A percentile compares a stretch with the other conserved stretches of the same genome.
phyloP scores from a whole-genome alignment of 495 filamentous ascomycete species.

The Immersiella caudata region DNA sequence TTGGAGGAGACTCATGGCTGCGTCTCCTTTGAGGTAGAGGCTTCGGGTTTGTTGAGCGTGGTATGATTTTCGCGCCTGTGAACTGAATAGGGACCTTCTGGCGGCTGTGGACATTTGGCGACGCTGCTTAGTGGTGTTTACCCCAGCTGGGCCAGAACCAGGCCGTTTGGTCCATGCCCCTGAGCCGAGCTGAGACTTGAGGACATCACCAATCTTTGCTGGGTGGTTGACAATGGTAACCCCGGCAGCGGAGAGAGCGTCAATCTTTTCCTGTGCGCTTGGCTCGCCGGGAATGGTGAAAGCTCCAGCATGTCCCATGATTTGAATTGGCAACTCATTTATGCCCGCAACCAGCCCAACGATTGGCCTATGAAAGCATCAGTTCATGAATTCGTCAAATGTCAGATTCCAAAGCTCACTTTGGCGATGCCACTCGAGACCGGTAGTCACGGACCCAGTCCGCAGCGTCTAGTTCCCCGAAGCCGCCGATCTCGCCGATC shows the following conservation, averaged over 20 bases:
- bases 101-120: slow-evolving; percentile 57
- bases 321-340: slow-evolving; percentile 63
- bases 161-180: neutral
- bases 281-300: slow-evolving; percentile 71
- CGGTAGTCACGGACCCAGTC: slow-evolving; percentile 74
- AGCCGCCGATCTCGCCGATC: slow-evolving; percentile 86
- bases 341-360: slow-evolving; percentile 76
- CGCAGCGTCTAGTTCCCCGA: slow-evolving; percentile 77
- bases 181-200: slow-evolving; percentile 54
- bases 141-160: neutral
- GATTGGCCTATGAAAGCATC: slow-evolving; percentile 62
- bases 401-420: slow-evolving; percentile 52
- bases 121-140: slow-evolving; percentile 21
- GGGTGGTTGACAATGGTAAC: slow-evolving; percentile 80
- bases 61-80: neutral
- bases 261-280: slow-evolving; percentile 65
- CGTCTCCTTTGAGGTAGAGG: slow-evolving; percentile 61
- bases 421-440: slow-evolving; percentile 60
- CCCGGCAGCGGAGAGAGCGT: slow-evolving; percentile 68
- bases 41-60: slow-evolving; percentile 51
- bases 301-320: slow-evolving; percentile 91
- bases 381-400: neutral
- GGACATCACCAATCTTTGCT: slow-evolving; percentile 72
- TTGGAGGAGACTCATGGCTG: slow-evolving; percentile 64
- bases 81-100: slow-evolving; percentile 21